phyloP scores from a whole-genome alignment of 192 early-diverging fungal species.

The Linnemannia hyalina region DNA sequence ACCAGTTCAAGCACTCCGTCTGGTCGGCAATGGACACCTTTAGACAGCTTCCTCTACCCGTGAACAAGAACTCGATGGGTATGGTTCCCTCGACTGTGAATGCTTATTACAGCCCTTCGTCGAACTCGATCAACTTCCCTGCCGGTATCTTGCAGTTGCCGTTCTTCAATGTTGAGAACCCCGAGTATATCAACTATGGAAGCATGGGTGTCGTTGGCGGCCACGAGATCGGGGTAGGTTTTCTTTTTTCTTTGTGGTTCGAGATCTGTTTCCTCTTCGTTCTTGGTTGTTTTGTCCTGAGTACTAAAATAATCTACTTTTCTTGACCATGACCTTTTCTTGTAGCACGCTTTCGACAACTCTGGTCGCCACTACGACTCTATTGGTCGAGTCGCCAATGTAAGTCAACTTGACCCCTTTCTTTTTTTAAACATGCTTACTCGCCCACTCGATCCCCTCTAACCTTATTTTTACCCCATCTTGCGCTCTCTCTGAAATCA shows the following conservation, averaged over 20 bases:
- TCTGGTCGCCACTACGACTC: constrained; percentile 58
- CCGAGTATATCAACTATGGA: constrained; percentile 73
- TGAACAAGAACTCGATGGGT: constrained; percentile 45
- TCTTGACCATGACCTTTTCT: too few relatives aligned
- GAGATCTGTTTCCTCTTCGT: too few relatives aligned
- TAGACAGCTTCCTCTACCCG: constrained; percentile 38
- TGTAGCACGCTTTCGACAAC: constrained; percentile 64
- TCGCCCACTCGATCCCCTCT: neutral
- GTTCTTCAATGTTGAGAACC: constrained; percentile 63
- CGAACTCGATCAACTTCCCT: constrained; percentile 30
- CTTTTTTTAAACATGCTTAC: neutral
- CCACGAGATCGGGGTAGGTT: constrained; percentile 66
- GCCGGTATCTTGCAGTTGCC: constrained; percentile 70
- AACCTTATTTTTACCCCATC: neutral
- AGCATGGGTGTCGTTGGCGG: constrained; percentile 72
- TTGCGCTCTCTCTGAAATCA: neutral
- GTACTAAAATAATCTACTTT: too few relatives aligned
- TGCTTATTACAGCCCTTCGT: constrained; percentile 61
- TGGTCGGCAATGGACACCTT: constrained; percentile 21
- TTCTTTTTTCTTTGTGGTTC: neutral
- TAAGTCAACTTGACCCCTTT: constrained; percentile 51
- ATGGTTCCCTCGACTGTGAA: constrained; percentile 63
- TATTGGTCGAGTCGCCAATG: neutral
- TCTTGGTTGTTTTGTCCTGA: too few relatives aligned
- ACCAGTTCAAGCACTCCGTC: constrained; percentile 24